Percentiles rank a stretch among this genome's conserved stretches.
phyloP scores from a whole-genome alignment of 192 early-diverging fungal genomes.

The Backusella luteola region DNA sequence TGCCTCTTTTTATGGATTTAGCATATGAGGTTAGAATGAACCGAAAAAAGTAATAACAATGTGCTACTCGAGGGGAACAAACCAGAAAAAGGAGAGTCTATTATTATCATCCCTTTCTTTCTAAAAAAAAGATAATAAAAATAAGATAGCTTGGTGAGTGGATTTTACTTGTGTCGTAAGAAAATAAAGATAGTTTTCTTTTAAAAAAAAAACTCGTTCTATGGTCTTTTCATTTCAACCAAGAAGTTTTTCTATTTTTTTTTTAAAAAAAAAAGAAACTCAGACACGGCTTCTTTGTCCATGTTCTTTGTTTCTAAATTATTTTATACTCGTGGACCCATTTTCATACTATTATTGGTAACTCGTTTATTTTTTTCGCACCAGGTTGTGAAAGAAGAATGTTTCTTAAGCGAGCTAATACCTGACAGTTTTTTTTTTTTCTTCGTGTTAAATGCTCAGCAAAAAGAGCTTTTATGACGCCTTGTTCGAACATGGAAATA shows the following conservation, averaged over 20 bases:
- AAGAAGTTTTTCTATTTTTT: background rate
- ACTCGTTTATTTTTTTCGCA: background rate
- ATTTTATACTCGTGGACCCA: background rate
- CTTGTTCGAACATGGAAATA: background rate
- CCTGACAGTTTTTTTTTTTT: background rate
- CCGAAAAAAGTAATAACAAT: background rate
- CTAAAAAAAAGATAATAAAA: background rate
- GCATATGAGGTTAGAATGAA: background rate
- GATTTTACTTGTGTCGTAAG: background rate
- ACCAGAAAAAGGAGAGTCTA: background rate
- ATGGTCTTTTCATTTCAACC: too few relatives aligned
- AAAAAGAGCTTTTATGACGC: background rate
- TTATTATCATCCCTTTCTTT: background rate
- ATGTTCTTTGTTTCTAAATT: constrained; percentile 2
- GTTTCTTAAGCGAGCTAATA: background rate
- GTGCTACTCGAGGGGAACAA: background rate
- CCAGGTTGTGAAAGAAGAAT: background rate
- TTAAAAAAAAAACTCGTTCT: too few relatives aligned
- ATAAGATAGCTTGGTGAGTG: background rate
- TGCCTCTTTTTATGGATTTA: constrained; percentile 3
- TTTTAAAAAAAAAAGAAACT: background rate
- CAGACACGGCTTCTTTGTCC: background rate
- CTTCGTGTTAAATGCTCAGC: background rate
- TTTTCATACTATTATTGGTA: background rate
- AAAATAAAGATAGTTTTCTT: too few relatives aligned